These are phyloP conservation scores for Podaxis mareebaensis DNA, from an alignment of 768 basidiomycete genomes.

Conservation along the genomic window DNA sequence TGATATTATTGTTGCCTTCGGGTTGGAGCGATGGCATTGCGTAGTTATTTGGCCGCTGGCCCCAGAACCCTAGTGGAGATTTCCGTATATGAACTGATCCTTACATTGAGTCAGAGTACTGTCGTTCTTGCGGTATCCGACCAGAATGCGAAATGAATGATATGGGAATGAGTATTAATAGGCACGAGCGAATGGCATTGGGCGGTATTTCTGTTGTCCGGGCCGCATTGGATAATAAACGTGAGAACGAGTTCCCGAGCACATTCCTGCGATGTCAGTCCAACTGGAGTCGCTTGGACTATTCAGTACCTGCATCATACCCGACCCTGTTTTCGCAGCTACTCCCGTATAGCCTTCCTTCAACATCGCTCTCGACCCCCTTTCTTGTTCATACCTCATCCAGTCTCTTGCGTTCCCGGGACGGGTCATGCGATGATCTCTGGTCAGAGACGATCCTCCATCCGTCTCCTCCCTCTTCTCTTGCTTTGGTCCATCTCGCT, in stretches of 20 bases:
- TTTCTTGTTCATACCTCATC: neutral
- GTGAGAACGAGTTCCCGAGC: conserved; percentile 13
- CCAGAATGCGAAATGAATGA: neutral
- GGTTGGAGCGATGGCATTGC: neutral
- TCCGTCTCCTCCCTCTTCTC: neutral
- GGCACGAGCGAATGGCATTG: neutral
- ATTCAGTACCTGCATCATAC: neutral
- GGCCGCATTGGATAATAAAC: conserved; percentile 3
- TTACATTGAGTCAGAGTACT: neutral
- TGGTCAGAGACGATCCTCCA: neutral
- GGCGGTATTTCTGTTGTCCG: neutral
- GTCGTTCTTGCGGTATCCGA: neutral
- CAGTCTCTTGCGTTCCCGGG: neutral
- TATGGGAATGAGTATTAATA: neutral
- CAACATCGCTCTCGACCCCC: neutral
- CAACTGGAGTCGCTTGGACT: neutral
- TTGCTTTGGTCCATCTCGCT: neutral
- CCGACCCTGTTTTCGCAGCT: neutral
- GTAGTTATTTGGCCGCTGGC: neutral
- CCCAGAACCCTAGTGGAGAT: neutral
- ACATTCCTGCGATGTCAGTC: no score
- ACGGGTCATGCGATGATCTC: conserved; percentile 9
- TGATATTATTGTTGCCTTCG: neutral
- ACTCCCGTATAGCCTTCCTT: neutral
- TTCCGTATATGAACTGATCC: neutral